A percentile compares a stretch with the other conserved stretches of the same genome.
Evolutionary conservation across 2,329 filamentous ascomycete species (phyloP).

Genomic region (Fonsecaea multimorphosa): DNA sequence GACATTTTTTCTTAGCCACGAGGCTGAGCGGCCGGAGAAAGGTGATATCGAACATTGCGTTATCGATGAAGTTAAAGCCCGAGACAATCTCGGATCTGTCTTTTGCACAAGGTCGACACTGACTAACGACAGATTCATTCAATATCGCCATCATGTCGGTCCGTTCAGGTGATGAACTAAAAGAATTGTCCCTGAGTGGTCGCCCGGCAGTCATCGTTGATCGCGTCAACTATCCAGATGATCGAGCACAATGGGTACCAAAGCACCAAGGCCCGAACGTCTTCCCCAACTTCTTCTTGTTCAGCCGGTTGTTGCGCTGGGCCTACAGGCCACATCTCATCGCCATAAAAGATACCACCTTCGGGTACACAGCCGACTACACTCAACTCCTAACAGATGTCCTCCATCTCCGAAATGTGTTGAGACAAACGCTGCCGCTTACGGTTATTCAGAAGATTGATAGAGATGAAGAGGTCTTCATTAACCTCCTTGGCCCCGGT

Average conservation of each 20-base stretch:
- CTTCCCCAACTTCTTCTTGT: slow-evolving; percentile 42
- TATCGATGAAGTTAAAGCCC: background rate
- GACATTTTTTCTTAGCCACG: background rate
- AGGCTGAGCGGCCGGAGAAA: background rate
- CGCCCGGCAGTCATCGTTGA: background rate
- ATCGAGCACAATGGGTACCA: slow-evolving; percentile 37
- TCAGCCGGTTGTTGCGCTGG: slow-evolving; percentile 42
- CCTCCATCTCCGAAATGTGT: slow-evolving; percentile 49
- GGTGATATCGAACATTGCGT: background rate
- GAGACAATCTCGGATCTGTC: background rate
- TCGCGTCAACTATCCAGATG: slow-evolving; percentile 7
- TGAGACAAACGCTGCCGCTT: slow-evolving; percentile 42
- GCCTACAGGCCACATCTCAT: slow-evolving; percentile 37
- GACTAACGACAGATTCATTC: background rate
- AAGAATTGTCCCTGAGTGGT: background rate
- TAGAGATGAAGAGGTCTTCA: slow-evolving; percentile 41
- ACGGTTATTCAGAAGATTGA: slow-evolving; percentile 47
- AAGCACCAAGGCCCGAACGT: slow-evolving; percentile 41
- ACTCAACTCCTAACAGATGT: slow-evolving; percentile 54
- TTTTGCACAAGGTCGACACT: background rate
- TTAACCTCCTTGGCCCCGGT: slow-evolving; percentile 54
- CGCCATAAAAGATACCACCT: slow-evolving; percentile 41
- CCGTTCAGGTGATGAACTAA: background rate
- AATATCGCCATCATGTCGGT: background rate
- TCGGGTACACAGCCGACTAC: slow-evolving; percentile 45